A percentile compares a stretch with the other conserved stretches of the same genome.
phyloP scores from a whole-genome alignment of 768 basidiomycete species.

The Xerocomellus intermedius region DNA sequence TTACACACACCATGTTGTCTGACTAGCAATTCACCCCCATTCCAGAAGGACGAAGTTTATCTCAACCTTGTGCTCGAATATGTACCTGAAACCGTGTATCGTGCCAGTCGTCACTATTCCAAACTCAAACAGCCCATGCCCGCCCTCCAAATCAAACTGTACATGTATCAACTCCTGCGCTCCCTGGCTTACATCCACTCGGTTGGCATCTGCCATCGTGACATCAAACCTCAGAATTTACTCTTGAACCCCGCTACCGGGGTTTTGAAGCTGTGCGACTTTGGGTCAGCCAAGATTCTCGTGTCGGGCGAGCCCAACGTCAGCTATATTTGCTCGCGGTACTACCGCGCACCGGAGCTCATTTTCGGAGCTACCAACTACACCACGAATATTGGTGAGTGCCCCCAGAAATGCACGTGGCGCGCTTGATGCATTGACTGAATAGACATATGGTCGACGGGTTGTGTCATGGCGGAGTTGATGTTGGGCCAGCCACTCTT shows the following conservation, averaged over 20 bases:
- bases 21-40: conserved; percentile 3
- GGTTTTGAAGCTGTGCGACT: conserved; percentile 96
- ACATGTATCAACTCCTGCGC: conserved; percentile 99
- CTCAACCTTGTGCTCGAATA: conserved; percentile 99
- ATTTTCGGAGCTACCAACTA: conserved; percentile 99
- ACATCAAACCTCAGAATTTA: conserved; percentile 99
- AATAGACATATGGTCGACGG: conserved; percentile 98
- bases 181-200: conserved; percentile 99
- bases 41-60: conserved; percentile 98
- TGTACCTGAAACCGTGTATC: conserved; percentile 98
- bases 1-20: conserved; percentile 3
- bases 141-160: conserved; percentile 98
- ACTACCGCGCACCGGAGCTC: conserved; percentile 98
- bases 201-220: conserved; percentile 98
- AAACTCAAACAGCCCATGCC: conserved; percentile 99
- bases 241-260: conserved; percentile 96
- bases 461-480: conserved; percentile 99
- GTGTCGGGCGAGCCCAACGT: conserved; percentile 98
- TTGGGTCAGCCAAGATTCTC: conserved; percentile 98
- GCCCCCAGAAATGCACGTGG: background rate
- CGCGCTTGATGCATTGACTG: conserved; percentile 6
- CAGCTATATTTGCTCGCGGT: conserved; percentile 98
- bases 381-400: conserved; percentile 96
- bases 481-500: conserved; percentile 99
- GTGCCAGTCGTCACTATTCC: conserved; percentile 97